Conservation (phyloP, 345 rosid species). For the Lepidium aucheri region DNA sequence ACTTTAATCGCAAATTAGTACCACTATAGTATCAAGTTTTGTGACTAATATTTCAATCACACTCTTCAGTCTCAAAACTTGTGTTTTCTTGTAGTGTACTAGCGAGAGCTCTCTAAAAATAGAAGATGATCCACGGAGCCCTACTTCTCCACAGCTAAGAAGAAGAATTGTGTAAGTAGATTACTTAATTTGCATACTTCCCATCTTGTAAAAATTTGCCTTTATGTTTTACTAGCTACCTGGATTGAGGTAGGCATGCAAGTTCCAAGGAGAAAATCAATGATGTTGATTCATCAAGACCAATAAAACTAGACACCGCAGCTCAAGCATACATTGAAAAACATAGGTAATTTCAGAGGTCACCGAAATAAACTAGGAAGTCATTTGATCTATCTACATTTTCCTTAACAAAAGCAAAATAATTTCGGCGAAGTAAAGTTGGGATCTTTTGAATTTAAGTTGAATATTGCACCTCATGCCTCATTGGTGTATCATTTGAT, state of each 20-base stretch:
- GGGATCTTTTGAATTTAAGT: background rate
- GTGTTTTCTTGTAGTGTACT: no score
- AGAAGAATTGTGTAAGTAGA: conserved; percentile 69
- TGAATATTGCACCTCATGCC: background rate
- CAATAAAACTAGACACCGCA: conserved; percentile 61
- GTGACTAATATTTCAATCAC: no score
- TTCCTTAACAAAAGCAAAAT: background rate
- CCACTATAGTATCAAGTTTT: no score
- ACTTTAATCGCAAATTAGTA: no score
- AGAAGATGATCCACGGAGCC: conserved; percentile 35
- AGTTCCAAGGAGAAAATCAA: conserved; percentile 38
- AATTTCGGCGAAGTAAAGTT: background rate
- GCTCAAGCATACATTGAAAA: conserved; percentile 66
- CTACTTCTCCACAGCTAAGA: conserved; percentile 65
- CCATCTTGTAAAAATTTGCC: background rate
- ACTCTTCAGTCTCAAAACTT: no score
- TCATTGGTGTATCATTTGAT: background rate
- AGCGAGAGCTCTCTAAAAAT: conserved; percentile 32
- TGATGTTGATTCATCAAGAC: conserved; percentile 40
- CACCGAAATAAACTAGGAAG: background rate
- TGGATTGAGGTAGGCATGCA: conserved; percentile 34
- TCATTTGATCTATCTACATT: background rate
- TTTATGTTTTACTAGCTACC: background rate
- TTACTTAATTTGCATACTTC: background rate
- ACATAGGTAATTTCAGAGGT: conserved; percentile 44